A percentile compares a stretch with the other conserved stretches of the same genome.
Conservation (phyloP, 352 stramenopile genomes). For the Blastocystis sp. region DNA sequence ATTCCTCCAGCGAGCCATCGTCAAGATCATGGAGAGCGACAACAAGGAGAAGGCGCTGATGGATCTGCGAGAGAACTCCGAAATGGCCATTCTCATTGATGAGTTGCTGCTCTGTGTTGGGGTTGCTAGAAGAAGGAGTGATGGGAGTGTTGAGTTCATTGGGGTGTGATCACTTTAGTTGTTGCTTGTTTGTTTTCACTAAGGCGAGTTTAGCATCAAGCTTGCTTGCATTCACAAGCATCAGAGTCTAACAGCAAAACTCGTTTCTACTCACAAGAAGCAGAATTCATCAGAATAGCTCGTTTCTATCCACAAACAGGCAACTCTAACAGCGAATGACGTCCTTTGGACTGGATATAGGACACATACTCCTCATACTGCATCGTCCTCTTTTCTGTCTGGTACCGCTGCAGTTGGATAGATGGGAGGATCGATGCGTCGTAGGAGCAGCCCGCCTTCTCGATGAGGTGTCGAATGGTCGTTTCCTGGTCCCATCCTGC, state of each 20-base stretch:
- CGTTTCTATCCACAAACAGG: neutral
- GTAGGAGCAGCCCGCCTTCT: neutral
- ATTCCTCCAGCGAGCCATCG: constrained; percentile 41
- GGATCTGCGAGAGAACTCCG: constrained; percentile 41
- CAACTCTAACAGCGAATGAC: neutral
- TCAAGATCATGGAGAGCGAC: constrained; percentile 30
- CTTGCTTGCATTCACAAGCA: neutral
- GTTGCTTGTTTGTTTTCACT: too few relatives aligned
- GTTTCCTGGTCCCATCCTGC: constrained; percentile 9
- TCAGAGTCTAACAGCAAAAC: neutral
- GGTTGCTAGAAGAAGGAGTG: constrained; percentile 32
- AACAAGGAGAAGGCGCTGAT: constrained; percentile 54
- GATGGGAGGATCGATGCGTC: neutral
- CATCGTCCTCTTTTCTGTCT: constrained; percentile 22
- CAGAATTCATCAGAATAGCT: neutral
- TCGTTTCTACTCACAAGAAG: neutral
- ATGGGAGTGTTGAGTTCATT: constrained; percentile 53
- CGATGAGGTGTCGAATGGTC: neutral
- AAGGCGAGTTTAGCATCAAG: too few relatives aligned
- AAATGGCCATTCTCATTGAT: constrained; percentile 56
- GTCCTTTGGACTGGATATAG: neutral
- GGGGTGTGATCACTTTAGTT: constrained; percentile 22
- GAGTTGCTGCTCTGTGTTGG: constrained; percentile 53
- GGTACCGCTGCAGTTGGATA: neutral
- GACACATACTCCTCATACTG: constrained; percentile 7